Conservation (phyloP, 2,329 filamentous ascomycete genomes). For the Hymenoscyphus salicellus region DNA sequence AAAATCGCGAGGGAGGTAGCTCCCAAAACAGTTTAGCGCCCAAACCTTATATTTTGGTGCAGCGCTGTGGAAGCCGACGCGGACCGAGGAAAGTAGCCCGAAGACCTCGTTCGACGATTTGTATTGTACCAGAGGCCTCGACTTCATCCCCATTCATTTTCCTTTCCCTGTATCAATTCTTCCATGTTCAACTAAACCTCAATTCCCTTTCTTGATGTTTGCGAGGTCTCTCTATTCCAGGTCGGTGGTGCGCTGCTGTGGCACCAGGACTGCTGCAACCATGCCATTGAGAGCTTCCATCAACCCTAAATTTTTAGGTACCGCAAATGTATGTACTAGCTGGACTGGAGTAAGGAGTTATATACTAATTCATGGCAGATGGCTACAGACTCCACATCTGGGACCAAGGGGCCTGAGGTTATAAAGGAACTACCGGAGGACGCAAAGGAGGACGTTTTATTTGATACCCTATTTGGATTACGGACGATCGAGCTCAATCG, state of each 20-base stretch:
- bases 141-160: slow-evolving; percentile 23
- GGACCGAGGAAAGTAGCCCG: slow-evolving; percentile 21
- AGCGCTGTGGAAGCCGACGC: slow-evolving; percentile 11
- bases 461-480: slow-evolving; percentile 83
- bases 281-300: slow-evolving; percentile 73
- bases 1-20: slow-evolving; percentile 23
- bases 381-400: not conserved
- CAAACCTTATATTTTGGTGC: slow-evolving; percentile 17
- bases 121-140: not conserved
- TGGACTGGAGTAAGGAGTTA: not conserved
- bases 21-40: slow-evolving; percentile 25
- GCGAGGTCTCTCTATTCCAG: slow-evolving; percentile 52
- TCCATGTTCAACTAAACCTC: slow-evolving; percentile 11
- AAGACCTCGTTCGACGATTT: slow-evolving; percentile 10
- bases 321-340: not conserved
- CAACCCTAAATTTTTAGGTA: slow-evolving; percentile 1
- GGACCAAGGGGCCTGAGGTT: slow-evolving; percentile 26
- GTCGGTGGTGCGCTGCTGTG: slow-evolving; percentile 45
- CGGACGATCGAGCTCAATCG: slow-evolving; percentile 93
- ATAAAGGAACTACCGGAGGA: slow-evolving; percentile 50
- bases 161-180: slow-evolving; percentile 16
- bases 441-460: slow-evolving; percentile 86
- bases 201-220: slow-evolving; percentile 50
- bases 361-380: slow-evolving; percentile 22
- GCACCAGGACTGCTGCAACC: slow-evolving; percentile 40